Evolutionary conservation across 1,284 basidiomycete species (phyloP), one percentile per base, ranked within the genome.

Genomic region (Ustilago trichophora): DNA sequence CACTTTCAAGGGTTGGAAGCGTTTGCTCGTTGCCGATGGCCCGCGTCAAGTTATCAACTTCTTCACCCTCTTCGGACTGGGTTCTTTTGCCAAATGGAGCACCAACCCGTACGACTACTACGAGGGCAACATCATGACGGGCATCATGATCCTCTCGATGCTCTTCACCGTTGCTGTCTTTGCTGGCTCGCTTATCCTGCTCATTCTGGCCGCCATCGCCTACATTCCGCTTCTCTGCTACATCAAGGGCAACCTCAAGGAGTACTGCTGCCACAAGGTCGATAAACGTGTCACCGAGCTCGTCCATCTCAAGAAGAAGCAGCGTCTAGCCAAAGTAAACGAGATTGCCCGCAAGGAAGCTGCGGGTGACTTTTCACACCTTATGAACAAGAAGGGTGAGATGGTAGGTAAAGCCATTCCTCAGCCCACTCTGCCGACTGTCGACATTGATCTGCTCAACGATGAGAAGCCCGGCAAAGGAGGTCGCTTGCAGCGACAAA

Each of bases 191-290:
- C 84, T 95, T 50, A 81, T 93, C 34, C 84, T 95, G 63, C 85
- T 98, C 33, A 86, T 93, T 55, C 82, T 89, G 24, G 95, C 96
- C 26, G 92, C 88, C n/a, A 82, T 97, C 49, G 90, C 88, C 80
- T 98, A 98, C 77, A 85, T 98, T 54, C 96, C 95, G 19, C 85
- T 98, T 36, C 85, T 98, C 19, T 91, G 90, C 82, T 92, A 96
- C 82, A 98, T 98, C 76, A 91, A 92, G 80, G 93, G 93, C 29
- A 97, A 97, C 82, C 84, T 97, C 50, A 80, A 94, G 88, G 95
- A 98, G 86, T 98, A 96, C 83, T 93, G 92, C 82, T 98, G 94
- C 83, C 92, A 98, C 85, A 97, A 98, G 84, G 92, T 97, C 51
- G 95, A 98, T 84, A 97, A 96, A 87, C 82, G 95, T 72, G 97